Percentiles rank a stretch among this genome's conserved stretches.
These are phyloP conservation scores for Sphagnum fallax DNA, from an alignment of 228 moss, liverwort and hornwort species.

Conservation along the genomic window DNA sequence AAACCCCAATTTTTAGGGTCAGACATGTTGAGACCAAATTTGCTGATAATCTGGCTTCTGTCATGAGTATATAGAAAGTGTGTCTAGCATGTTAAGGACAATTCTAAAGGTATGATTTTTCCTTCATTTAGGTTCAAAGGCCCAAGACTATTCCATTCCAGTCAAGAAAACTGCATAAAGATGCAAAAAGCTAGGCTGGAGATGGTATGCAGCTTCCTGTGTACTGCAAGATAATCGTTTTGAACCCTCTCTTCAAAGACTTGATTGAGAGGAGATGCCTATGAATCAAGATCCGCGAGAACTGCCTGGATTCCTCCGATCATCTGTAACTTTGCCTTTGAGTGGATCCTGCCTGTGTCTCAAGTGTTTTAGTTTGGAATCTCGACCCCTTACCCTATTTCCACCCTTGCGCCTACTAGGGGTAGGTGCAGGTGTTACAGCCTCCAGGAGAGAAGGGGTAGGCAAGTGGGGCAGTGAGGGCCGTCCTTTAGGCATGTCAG, in stretches of 20 bases:
- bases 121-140: too few species aligned
- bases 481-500: slow-evolving; percentile 10
- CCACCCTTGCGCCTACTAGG: slow-evolving; percentile 27
- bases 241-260: slow-evolving; percentile 7
- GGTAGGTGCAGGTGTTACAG: not conserved
- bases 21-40: too few species aligned
- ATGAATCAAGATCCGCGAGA: slow-evolving; percentile 28
- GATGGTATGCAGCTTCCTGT: too few species aligned
- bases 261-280: slow-evolving; percentile 12
- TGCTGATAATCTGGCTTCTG: too few species aligned
- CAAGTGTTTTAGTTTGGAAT: slow-evolving; percentile 12
- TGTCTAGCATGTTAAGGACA: too few species aligned
- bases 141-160: too few species aligned
- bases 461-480: slow-evolving; percentile 19
- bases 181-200: too few species aligned
- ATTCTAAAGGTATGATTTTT: too few species aligned
- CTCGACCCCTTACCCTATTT: slow-evolving; percentile 25
- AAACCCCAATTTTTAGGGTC: too few species aligned
- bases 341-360: slow-evolving; percentile 19
- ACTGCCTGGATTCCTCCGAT: slow-evolving; percentile 10
- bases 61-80: too few species aligned
- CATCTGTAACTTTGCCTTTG: slow-evolving; percentile 13
- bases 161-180: too few species aligned
- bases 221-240: too few species aligned
- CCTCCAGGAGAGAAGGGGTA: slow-evolving; percentile 7